phyloP scores from a whole-genome alignment of 2,329 filamentous ascomycete species.

The Parastagonospora avenae region DNA sequence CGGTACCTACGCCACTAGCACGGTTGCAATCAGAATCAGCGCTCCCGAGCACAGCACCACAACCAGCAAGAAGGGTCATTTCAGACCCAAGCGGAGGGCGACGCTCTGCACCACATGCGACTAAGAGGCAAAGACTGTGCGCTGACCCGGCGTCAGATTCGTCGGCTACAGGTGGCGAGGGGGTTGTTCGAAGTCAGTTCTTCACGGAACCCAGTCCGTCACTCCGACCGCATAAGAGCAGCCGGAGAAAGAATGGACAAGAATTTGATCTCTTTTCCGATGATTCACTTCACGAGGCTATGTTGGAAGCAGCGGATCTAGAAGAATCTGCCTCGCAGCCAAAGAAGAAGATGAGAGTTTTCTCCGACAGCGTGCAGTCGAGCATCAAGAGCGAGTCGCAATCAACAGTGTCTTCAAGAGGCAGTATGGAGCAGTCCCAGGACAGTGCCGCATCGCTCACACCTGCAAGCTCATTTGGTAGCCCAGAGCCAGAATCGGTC shows the following conservation, averaged over 20 bases:
- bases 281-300: constrained; percentile 53
- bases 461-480: constrained; percentile 38
- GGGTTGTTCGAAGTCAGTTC: constrained; percentile 52
- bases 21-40: constrained; percentile 33
- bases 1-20: constrained; percentile 54
- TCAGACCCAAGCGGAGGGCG: constrained; percentile 45
- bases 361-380: constrained; percentile 31
- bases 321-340: constrained; percentile 35
- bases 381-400: constrained; percentile 31
- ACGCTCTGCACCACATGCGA: constrained; percentile 51
- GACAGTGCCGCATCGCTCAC: constrained; percentile 33
- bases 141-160: constrained; percentile 45
- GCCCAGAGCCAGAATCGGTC: constrained; percentile 30
- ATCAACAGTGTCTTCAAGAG: constrained; percentile 31
- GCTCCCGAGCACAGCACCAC: constrained; percentile 48
- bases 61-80: constrained; percentile 47
- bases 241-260: constrained; percentile 36
- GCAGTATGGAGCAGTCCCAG: constrained; percentile 31
- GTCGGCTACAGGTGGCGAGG: constrained; percentile 29
- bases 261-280: constrained; percentile 56
- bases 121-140: constrained; percentile 53
- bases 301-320: constrained; percentile 43
- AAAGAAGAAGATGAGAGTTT: constrained; percentile 41
- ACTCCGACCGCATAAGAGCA: constrained; percentile 40
- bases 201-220: constrained; percentile 53